Conservation (phyloP, 2,329 filamentous ascomycete genomes). For the Claviceps capensis region DNA sequence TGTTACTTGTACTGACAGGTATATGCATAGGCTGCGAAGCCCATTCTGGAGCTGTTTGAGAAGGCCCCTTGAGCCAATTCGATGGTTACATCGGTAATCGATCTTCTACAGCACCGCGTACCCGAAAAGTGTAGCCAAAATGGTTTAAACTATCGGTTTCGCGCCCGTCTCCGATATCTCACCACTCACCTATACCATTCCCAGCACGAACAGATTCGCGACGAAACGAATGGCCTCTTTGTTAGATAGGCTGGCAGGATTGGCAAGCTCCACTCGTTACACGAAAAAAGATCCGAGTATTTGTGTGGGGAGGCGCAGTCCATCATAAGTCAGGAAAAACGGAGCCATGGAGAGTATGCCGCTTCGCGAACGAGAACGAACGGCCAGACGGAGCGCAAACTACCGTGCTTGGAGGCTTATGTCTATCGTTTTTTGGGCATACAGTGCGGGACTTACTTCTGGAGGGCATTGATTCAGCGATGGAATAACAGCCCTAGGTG, state of each 20-base stretch:
- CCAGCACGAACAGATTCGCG: neutral
- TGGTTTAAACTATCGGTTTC: neutral
- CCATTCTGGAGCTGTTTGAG: slow-evolving; percentile 75
- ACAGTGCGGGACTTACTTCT: neutral
- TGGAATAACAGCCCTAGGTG: neutral
- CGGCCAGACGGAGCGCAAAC: neutral
- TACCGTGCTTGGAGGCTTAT: neutral
- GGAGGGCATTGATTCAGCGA: neutral
- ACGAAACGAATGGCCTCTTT: neutral
- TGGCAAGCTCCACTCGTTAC: neutral
- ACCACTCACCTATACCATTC: neutral
- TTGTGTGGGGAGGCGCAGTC: neutral
- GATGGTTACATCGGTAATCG: neutral
- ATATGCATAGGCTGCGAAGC: slow-evolving; percentile 57
- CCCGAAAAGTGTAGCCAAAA: neutral
- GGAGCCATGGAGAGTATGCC: neutral
- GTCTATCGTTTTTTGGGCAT: neutral
- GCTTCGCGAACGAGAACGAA: neutral
- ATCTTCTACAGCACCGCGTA: neutral
- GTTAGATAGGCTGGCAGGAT: too few species aligned
- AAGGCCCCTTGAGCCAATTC: slow-evolving; percentile 40
- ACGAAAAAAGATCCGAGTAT: neutral
- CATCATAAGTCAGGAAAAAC: neutral
- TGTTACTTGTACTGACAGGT: neutral
- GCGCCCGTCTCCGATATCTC: neutral